These are phyloP conservation scores for Pythium rhizo-oryzae DNA, from an alignment of 352 stramenopile species.

Conservation along the genomic window DNA sequence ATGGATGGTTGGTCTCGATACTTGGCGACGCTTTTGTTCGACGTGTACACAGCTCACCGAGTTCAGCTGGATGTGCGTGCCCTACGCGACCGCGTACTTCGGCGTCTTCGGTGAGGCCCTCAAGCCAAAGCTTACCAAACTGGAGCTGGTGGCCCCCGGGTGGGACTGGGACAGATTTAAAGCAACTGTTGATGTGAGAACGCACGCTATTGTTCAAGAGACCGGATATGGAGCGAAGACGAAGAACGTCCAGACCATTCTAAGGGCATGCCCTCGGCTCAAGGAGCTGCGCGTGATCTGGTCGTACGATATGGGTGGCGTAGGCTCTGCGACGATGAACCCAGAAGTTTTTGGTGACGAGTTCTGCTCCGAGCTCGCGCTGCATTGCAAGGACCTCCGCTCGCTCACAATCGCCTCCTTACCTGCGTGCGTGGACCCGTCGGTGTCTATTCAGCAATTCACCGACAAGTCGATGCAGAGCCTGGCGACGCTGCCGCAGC, in stretches of 20 bases:
- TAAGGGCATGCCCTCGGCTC: not conserved
- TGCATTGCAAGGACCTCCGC: not conserved
- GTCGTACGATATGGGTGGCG: not conserved
- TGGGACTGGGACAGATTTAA: not conserved
- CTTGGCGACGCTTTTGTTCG: slow-evolving; percentile 3
- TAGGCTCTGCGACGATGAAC: not conserved
- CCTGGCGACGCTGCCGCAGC: not conserved
- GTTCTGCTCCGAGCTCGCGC: not conserved
- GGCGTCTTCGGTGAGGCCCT: slow-evolving; percentile 39
- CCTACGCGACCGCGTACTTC: slow-evolving; percentile 48
- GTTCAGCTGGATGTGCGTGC: slow-evolving; percentile 44
- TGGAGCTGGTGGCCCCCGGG: slow-evolving; percentile 1
- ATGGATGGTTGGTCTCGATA: not conserved
- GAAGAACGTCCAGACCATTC: not conserved
- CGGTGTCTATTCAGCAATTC: not conserved
- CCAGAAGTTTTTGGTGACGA: not conserved
- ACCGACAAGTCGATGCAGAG: not conserved
- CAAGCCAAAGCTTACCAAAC: slow-evolving; percentile 40
- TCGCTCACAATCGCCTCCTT: not conserved
- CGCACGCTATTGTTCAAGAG: not conserved
- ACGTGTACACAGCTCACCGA: slow-evolving; percentile 40
- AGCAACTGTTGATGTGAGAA: not conserved
- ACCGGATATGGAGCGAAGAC: not conserved
- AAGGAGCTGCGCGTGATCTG: slow-evolving; percentile 3
- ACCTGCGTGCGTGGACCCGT: not conserved